phyloP scores from a whole-genome alignment of 2,329 filamentous ascomycete species.

The Neophaeococcomyces mojaviensis region DNA sequence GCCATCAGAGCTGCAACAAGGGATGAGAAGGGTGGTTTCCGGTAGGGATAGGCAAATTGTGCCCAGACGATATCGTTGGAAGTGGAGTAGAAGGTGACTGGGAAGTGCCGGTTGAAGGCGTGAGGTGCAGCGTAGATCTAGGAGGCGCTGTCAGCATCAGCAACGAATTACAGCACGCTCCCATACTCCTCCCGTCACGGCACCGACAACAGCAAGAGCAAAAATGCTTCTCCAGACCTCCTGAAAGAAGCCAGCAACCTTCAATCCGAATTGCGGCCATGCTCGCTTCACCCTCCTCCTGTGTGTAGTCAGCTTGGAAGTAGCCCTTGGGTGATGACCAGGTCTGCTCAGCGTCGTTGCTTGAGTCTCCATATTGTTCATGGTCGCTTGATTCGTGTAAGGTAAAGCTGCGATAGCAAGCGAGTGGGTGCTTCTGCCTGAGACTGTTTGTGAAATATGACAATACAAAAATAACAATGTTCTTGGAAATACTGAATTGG shows the following conservation, averaged over 20 bases:
- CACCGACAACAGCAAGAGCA: slow-evolving; percentile 1
- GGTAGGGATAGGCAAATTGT: slow-evolving; percentile 18
- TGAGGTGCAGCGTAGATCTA: slow-evolving; percentile 4
- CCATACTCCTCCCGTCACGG: slow-evolving; percentile 1
- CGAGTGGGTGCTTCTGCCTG: too few relatives aligned
- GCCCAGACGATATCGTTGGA: slow-evolving; percentile 11
- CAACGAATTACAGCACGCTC: neutral
- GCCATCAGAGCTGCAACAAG: slow-evolving; percentile 12
- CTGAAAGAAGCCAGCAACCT: neutral
- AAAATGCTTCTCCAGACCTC: slow-evolving; percentile 7
- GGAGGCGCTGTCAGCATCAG: neutral
- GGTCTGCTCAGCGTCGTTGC: too few relatives aligned
- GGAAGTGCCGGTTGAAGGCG: slow-evolving; percentile 4
- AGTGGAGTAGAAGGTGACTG: slow-evolving; percentile 7
- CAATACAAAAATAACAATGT: too few relatives aligned
- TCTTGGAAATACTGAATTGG: too few relatives aligned
- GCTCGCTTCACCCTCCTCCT: neutral
- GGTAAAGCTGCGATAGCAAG: too few relatives aligned
- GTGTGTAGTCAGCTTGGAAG: neutral
- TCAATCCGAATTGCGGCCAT: neutral
- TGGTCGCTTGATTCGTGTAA: too few relatives aligned
- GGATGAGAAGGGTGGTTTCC: slow-evolving; percentile 12
- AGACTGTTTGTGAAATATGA: too few relatives aligned
- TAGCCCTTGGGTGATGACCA: neutral
- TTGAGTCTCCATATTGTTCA: too few relatives aligned